A percentile compares a stretch with the other conserved stretches of the same genome.
These are phyloP conservation scores for Hebeloma cylindrosporum DNA, from an alignment of 768 basidiomycete genomes.

Conservation along the genomic window DNA sequence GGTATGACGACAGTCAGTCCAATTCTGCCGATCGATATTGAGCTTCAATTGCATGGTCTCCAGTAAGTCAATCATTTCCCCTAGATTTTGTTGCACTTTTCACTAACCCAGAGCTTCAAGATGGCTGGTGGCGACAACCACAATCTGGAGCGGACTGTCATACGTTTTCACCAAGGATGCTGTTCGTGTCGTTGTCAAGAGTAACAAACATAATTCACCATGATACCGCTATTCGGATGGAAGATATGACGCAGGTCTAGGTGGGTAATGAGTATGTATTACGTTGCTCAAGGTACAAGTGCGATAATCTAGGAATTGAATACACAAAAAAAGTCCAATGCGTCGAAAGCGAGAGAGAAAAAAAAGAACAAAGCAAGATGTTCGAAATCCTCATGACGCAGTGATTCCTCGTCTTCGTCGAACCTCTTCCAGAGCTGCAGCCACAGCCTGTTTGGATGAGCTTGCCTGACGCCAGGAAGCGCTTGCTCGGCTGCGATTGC, in stretches of 20 bases:
- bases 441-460: conserved; percentile 58
- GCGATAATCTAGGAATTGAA: conserved; percentile 13
- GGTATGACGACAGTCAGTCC: conserved; percentile 85
- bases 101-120: conserved; percentile 39
- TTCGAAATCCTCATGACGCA: conserved; percentile 8
- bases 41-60: conserved; percentile 54
- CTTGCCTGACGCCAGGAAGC: conserved; percentile 64
- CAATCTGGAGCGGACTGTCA: conserved; percentile 87
- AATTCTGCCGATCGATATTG: conserved; percentile 63
- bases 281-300: conserved; percentile 13
- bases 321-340: conserved; percentile 1
- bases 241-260: neutral
- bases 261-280: neutral
- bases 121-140: conserved; percentile 85
- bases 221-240: conserved; percentile 4
- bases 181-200: conserved; percentile 50
- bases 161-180: conserved; percentile 78
- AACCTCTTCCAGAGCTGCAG: conserved; percentile 70
- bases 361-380: conserved; percentile 7
- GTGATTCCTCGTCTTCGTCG: conserved; percentile 46
- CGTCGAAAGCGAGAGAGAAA: conserved; percentile 4
- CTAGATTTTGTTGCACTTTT: neutral
- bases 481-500: conserved; percentile 56
- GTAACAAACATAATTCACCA: conserved; percentile 12
- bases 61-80: conserved; percentile 57